Conservation (phyloP, 208 protist genomes). For the Polymyxa betae region DNA sequence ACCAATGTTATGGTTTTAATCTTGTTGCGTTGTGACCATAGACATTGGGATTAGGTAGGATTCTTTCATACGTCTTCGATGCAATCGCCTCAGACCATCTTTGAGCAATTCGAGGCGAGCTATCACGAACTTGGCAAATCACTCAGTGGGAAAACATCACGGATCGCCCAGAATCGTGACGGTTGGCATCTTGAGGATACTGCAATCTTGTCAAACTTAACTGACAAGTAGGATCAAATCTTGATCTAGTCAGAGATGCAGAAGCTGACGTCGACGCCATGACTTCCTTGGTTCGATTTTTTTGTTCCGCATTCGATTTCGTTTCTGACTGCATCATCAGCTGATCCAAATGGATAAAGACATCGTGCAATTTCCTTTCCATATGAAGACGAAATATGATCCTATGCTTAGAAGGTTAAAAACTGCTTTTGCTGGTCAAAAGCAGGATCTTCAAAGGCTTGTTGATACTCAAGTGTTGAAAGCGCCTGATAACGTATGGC, state of each 20-base stretch:
- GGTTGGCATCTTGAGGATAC: not conserved
- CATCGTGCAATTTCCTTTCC: constrained; percentile 31
- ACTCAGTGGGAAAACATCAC: not conserved
- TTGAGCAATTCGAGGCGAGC: constrained; percentile 22
- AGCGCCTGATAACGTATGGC: not conserved
- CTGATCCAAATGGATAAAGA: constrained; percentile 28
- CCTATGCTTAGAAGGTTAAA: constrained; percentile 12
- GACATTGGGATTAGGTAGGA: too few species aligned
- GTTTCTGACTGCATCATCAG: not conserved
- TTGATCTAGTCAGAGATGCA: not conserved
- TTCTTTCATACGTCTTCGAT: too few species aligned
- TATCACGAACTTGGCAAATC: constrained; percentile 39
- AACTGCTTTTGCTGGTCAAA: not conserved
- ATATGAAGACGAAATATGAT: constrained; percentile 52
- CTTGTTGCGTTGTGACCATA: too few species aligned
- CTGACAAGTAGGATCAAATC: not conserved
- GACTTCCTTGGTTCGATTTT: not conserved
- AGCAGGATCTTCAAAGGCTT: constrained; percentile 17
- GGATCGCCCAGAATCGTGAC: not conserved
- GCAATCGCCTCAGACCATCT: not conserved
- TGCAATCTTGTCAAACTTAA: not conserved
- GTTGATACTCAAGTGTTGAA: not conserved
- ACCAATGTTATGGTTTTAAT: too few species aligned
- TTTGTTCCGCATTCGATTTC: not conserved
- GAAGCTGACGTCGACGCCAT: not conserved